Evolutionary conservation across 2,329 filamentous ascomycete genomes (phyloP).

Genomic region (Fusarium sp.): DNA sequence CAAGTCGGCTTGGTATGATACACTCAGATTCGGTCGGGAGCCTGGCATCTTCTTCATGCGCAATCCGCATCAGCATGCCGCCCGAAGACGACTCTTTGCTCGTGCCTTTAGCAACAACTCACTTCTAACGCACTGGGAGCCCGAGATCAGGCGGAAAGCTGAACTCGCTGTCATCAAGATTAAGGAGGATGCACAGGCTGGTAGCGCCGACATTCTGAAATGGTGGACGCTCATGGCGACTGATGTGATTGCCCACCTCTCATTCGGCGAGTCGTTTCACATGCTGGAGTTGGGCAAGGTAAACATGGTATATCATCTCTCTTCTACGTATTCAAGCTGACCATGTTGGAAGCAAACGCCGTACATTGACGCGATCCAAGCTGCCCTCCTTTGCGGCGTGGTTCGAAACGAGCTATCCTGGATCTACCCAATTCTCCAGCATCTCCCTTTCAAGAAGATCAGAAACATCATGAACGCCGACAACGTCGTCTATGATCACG

Average conservation of each 20-base stretch:
- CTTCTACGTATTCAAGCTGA: background rate
- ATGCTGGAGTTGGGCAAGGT: slow-evolving; percentile 34
- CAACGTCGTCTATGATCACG: background rate
- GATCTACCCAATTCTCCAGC: background rate
- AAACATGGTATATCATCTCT: background rate
- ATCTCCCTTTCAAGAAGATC: background rate
- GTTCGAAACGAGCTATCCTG: background rate
- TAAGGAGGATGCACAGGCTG: background rate
- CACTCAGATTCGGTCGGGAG: background rate
- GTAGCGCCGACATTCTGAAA: slow-evolving; percentile 25
- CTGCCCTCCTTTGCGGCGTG: background rate
- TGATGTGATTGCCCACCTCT: slow-evolving; percentile 29
- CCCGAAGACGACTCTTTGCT: slow-evolving; percentile 19
- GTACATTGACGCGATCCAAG: background rate
- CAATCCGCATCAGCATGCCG: slow-evolving; percentile 22
- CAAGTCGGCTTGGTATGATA: slow-evolving; percentile 36
- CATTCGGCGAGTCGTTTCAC: slow-evolving; percentile 31
- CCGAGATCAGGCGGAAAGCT: slow-evolving; percentile 6
- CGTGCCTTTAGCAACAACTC: slow-evolving; percentile 28
- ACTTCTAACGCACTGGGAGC: slow-evolving; percentile 22
- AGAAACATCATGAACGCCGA: background rate
- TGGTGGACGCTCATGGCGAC: slow-evolving; percentile 40
- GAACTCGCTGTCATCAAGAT: slow-evolving; percentile 17
- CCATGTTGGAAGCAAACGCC: background rate
- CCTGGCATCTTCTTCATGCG: slow-evolving; percentile 32